Conservation (phyloP, 2,329 filamentous ascomycete genomes). For the Sarocladium strictum region DNA sequence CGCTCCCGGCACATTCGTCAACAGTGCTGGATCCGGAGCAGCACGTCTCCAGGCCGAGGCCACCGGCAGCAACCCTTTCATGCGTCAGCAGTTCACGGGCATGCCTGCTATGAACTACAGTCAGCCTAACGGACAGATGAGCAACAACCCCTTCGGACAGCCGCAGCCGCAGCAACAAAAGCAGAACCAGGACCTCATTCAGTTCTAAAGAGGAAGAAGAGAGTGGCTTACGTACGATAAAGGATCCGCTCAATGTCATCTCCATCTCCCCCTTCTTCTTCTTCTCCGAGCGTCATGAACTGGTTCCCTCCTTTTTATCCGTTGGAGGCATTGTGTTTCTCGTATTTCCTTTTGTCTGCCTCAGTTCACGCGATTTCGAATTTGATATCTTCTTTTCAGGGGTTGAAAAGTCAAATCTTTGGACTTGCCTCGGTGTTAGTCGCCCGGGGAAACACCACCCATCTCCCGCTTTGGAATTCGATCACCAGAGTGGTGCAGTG, state of each 20-base stretch:
- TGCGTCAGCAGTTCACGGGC: conserved; percentile 77
- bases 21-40: conserved; percentile 81
- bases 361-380: background rate
- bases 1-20: conserved; percentile 91
- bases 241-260: no score
- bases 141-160: conserved; percentile 54
- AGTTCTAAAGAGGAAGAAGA: conserved; percentile 46
- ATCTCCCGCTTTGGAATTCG: background rate
- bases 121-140: conserved; percentile 44
- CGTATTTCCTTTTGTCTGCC: background rate
- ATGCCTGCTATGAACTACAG: conserved; percentile 55
- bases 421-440: background rate
- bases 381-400: background rate
- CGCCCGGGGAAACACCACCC: background rate
- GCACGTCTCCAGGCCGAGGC: conserved; percentile 64
- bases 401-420: background rate
- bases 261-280: background rate
- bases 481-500: background rate
- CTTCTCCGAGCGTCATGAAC: background rate
- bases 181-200: conserved; percentile 55
- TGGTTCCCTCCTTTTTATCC: background rate
- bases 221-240: background rate
- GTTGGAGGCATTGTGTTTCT: background rate
- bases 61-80: conserved; percentile 84
- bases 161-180: conserved; percentile 42